Evolutionary conservation across 306 rosid species (phyloP).

Genomic region (Pterocarpus macrocarpus): DNA sequence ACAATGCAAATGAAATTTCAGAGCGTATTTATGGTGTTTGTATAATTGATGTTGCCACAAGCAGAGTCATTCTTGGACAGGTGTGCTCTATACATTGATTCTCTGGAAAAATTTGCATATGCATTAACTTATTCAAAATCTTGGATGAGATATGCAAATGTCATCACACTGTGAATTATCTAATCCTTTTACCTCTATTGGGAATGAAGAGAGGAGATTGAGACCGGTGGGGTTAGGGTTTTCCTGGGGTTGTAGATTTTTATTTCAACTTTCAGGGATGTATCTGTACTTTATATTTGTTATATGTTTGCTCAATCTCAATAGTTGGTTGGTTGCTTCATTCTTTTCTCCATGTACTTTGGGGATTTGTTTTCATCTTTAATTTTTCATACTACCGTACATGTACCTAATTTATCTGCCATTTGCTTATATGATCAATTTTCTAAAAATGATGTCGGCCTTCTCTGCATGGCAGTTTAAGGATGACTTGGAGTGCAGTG

Average conservation of each 20-base stretch:
- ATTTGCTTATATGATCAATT: conserved; percentile 32
- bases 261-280: conserved; percentile 2
- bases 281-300: conserved; percentile 14
- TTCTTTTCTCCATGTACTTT: conserved; percentile 21
- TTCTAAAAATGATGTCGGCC: background rate
- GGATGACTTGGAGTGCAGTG: conserved; percentile 87
- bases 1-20: conserved; percentile 53
- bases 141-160: conserved; percentile 25
- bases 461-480: conserved; percentile 67
- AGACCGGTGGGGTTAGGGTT: background rate
- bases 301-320: conserved; percentile 26
- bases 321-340: conserved; percentile 29
- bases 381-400: conserved; percentile 3
- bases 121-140: conserved; percentile 5
- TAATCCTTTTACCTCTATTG: conserved; percentile 1
- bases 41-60: conserved; percentile 80
- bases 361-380: background rate
- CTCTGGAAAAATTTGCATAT: conserved; percentile 21
- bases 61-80: conserved; percentile 92
- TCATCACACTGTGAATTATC: conserved; percentile 17
- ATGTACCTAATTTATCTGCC: conserved; percentile 18
- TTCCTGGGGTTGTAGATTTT: background rate
- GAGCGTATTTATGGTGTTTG: conserved; percentile 82
- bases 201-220: conserved; percentile 28
- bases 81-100: conserved; percentile 50